Conservation (phyloP, 164 flowering plant genomes). For the Chimonanthus praecox region DNA sequence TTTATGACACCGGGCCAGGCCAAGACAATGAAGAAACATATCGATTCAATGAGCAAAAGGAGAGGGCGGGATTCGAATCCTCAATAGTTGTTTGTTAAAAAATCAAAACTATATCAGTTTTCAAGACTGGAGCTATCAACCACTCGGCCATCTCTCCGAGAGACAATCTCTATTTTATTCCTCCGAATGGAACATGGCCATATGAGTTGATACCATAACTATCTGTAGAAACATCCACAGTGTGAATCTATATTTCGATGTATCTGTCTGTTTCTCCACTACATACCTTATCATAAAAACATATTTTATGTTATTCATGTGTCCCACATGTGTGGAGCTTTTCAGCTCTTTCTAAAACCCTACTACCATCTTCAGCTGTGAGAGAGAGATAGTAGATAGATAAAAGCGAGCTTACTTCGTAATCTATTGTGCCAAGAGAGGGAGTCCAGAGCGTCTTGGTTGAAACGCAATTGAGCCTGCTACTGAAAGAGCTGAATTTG, state of each 20-base stretch:
- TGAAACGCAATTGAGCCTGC: conserved; percentile 16
- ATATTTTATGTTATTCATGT: not conserved
- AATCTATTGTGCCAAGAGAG: conserved; percentile 32
- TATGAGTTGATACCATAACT: conserved; percentile 9
- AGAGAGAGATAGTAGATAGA: not conserved
- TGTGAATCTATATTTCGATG: conserved; percentile 1
- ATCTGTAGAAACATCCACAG: not conserved
- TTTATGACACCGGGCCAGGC: not conserved
- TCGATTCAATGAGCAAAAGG: not conserved
- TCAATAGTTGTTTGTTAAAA: conserved; percentile 1
- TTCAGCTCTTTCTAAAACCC: not conserved
- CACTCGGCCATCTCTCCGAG: conserved; percentile 4
- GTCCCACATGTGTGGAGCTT: not conserved
- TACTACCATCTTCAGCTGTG: not conserved
- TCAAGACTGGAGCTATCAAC: not conserved
- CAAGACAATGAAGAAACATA: conserved; percentile 1
- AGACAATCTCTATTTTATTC: not conserved
- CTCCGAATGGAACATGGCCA: not conserved
- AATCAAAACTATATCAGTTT: not conserved
- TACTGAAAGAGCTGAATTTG: not conserved
- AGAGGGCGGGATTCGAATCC: conserved; percentile 1
- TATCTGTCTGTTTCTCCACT: not conserved
- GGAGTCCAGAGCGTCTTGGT: conserved; percentile 26
- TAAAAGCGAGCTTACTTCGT: conserved; percentile 36
- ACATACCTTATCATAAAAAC: not conserved